Evolutionary conservation across 768 basidiomycete species (phyloP), one percentile per base, ranked within the genome.

Genomic region (Collybia sordida): DNA sequence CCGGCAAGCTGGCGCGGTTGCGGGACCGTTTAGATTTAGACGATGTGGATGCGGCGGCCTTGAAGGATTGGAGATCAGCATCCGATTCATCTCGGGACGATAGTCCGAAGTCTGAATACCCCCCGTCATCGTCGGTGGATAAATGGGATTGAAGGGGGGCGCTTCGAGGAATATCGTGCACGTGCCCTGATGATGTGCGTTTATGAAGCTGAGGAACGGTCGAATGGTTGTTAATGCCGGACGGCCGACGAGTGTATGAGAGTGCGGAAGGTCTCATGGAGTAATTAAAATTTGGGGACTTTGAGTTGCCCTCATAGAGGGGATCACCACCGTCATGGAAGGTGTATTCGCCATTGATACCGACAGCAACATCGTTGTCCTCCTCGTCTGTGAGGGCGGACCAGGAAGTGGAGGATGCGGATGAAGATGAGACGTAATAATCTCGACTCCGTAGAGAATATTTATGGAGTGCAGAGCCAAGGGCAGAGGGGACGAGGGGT

Each of bases 1-100:
- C 80, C 18, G 88, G 88, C 23, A 90, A 78, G 63, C 83, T 86
- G 39, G 83, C 82, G 63, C 88, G 85, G 64, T 83, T 86, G 63
- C 88, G 85, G 63, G 82, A 86, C 59, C 81, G 83, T 58, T 67
- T 73, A 51, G 72, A 75, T 68, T 73, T 81, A 49, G 73, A 76
- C 54, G 70, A 53, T 58, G 72, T 77, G 54, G 70, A 52, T 58
- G 65, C 54, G 25, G 57, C 62, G 41, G 58, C 44, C 53, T 62
- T 65, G 34, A 58, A 55, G 28, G 59, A 51, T 47, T 66, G 66
- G 44, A 46, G 50, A 46, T 74, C 71, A 23, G 59, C 55, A 47
- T 70, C 65, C 43, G 67, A 61, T 34, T 62, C 64, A 52, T 77
- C 75, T 50, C 64, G 64, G 49, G 69, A 72, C 21, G 69, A 66